Evolutionary conservation across 805 yeast species (phyloP).

Genomic region (Candida broadrunensis): DNA sequence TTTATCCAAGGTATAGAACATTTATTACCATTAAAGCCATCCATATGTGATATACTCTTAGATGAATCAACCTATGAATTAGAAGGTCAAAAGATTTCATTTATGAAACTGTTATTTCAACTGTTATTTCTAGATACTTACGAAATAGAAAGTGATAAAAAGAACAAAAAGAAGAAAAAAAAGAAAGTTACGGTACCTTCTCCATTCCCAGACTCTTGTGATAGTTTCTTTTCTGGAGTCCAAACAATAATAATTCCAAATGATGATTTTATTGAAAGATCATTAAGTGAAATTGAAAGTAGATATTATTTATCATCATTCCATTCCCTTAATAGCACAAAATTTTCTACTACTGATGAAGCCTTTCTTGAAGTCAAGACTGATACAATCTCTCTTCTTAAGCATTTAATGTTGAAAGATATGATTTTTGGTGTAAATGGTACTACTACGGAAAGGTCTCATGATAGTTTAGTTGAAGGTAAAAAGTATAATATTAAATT

Average conservation of each 20-base stretch:
- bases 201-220: constrained; percentile 21
- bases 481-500: background rate
- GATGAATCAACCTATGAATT: constrained; percentile 21
- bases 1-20: constrained; percentile 63
- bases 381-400: constrained; percentile 26
- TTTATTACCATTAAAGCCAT: constrained; percentile 34
- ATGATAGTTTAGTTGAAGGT: constrained; percentile 1
- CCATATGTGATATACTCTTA: constrained; percentile 35
- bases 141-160: background rate
- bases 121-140: constrained; percentile 17
- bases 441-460: constrained; percentile 9
- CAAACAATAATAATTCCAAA: constrained; percentile 35
- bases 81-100: constrained; percentile 20
- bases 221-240: constrained; percentile 19
- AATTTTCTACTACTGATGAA: constrained; percentile 23
- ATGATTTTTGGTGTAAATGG: constrained; percentile 29
- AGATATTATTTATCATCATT: constrained; percentile 26
- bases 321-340: constrained; percentile 12
- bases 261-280: constrained; percentile 20
- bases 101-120: constrained; percentile 25
- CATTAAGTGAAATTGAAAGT: constrained; percentile 24
- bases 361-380: constrained; percentile 27
- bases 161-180: constrained; percentile 4
- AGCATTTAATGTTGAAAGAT: constrained; percentile 22
- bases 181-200: background rate